phyloP scores from a whole-genome alignment of 176 grass and related monocot genomes.

The Elymus sibiricus region DNA sequence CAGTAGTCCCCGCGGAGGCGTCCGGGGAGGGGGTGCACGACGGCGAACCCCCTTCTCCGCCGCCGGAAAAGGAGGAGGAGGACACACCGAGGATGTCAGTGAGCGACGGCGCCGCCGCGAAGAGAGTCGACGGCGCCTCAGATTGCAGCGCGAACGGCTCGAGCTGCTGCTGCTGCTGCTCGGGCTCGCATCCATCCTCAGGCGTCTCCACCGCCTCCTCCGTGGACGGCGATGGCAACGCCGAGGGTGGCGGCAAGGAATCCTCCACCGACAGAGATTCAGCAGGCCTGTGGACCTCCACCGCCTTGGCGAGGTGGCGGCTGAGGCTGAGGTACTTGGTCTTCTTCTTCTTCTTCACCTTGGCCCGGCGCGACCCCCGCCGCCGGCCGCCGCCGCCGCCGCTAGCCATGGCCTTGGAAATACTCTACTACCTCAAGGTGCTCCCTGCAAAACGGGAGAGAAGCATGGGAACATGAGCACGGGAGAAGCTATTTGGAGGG shows the following conservation, averaged over 20 bases:
- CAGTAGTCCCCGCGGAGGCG: background rate
- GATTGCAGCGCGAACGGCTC: constrained; percentile 56
- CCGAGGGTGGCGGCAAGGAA: background rate
- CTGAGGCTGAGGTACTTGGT: constrained; percentile 80
- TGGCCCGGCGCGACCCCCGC: background rate
- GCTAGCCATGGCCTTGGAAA: constrained; percentile 12
- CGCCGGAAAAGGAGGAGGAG: background rate
- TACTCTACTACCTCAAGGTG: background rate
- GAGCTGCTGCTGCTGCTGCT: constrained; percentile 22
- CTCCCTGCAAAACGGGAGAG: background rate
- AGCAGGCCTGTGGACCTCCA: background rate
- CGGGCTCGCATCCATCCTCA: background rate
- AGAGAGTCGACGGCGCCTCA: constrained; percentile 43
- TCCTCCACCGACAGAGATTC: background rate
- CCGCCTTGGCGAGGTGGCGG: constrained; percentile 25
- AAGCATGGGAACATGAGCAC: background rate
- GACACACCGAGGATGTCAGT: constrained; percentile 69
- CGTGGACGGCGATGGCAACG: background rate
- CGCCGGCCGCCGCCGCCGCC: constrained; percentile 11
- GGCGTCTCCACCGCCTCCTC: background rate
- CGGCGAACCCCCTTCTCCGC: background rate
- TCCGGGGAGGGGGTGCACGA: constrained; percentile 34
- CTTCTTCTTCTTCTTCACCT: constrained; percentile 56
- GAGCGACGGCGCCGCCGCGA: constrained; percentile 57
- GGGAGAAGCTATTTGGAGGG: constrained; percentile 30